Conservation (phyloP, 306 rosid species). For the Comarum palustre region DNA sequence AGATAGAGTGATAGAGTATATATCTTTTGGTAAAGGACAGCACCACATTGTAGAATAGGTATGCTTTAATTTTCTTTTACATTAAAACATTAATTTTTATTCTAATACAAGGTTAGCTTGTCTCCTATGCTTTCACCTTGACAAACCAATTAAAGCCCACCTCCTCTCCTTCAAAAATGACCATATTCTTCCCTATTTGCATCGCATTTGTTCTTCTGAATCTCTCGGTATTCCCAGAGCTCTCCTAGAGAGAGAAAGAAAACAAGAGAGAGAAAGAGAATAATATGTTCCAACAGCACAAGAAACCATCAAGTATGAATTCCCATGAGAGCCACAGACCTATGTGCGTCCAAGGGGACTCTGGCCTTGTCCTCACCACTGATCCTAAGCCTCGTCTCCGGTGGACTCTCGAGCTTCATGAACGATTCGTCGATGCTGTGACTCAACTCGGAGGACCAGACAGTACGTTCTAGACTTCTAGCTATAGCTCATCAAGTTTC, state of each 20-base stretch:
- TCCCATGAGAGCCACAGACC: conserved; percentile 75
- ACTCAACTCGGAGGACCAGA: conserved; percentile 99
- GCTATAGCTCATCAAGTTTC: not conserved
- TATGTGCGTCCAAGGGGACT: conserved; percentile 96
- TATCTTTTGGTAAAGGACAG: conserved; percentile 59
- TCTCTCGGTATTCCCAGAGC: conserved; percentile 59
- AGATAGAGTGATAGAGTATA: conserved; percentile 27
- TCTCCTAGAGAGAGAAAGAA: conserved; percentile 43
- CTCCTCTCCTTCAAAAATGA: conserved; percentile 73
- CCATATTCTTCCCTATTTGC: conserved; percentile 90
- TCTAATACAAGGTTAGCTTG: conserved; percentile 31
- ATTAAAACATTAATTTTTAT: not conserved
- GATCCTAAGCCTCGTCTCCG: conserved; percentile 98
- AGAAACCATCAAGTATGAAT: conserved; percentile 97
- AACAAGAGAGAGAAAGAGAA: conserved; percentile 41
- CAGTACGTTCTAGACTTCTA: conserved; percentile 38
- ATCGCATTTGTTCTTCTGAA: conserved; percentile 98
- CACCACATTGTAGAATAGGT: conserved; percentile 44
- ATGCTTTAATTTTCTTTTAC: conserved; percentile 37
- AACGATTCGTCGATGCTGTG: conserved; percentile 97
- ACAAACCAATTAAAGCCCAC: conserved; percentile 47
- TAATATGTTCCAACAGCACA: conserved; percentile 88
- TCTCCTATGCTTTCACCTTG: conserved; percentile 40
- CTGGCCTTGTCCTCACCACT: conserved; percentile 98
- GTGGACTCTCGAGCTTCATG: conserved; percentile 98